These are phyloP conservation scores for Chaetomiaceae sp. DNA, from an alignment of 2,329 filamentous ascomycete genomes.

Conservation along the genomic window DNA sequence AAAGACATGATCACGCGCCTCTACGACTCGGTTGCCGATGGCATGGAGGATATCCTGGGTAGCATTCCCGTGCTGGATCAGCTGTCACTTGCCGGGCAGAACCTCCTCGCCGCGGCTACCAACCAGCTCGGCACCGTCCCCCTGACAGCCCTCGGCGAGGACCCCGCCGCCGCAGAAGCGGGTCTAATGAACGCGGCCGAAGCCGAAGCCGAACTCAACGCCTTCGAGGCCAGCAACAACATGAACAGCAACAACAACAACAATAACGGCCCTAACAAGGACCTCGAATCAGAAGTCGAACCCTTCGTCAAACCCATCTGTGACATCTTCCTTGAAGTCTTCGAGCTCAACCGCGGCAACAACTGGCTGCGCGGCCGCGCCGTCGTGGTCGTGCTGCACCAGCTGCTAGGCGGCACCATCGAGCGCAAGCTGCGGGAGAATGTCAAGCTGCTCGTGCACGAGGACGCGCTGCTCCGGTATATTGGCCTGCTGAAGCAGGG, in stretches of 20 bases:
- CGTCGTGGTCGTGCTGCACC: conserved; percentile 92
- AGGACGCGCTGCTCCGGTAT: conserved; percentile 74
- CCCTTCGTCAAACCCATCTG: conserved; percentile 98
- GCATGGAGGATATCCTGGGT: conserved; percentile 95
- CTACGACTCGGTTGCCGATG: conserved; percentile 94
- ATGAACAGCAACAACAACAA: conserved; percentile 38
- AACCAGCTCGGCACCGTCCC: conserved; percentile 57
- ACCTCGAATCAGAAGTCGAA: conserved; percentile 80
- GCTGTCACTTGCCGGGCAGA: conserved; percentile 86
- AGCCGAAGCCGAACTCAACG: conserved; percentile 88
- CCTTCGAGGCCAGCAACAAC: too few relatives aligned
- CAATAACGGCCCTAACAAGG: too few relatives aligned
- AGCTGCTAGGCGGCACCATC: conserved; percentile 91
- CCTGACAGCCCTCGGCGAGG: conserved; percentile 50
- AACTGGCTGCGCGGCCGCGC: conserved; percentile 96
- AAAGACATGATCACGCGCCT: conserved; percentile 89
- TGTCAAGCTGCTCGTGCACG: conserved; percentile 66
- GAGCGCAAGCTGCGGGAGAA: conserved; percentile 91
- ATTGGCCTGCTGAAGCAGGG: conserved; percentile 66
- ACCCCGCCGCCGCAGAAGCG: conserved; percentile 50
- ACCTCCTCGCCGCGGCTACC: conserved; percentile 73
- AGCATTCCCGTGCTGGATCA: conserved; percentile 96
- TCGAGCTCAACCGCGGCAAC: conserved; percentile 89
- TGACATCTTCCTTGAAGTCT: conserved; percentile 93
- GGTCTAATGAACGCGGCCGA: conserved; percentile 54